Evolutionary conservation across 352 stramenopile genomes (phyloP), one percentile per base, ranked within the genome.

Genomic region (Globisporangium splendens): DNA sequence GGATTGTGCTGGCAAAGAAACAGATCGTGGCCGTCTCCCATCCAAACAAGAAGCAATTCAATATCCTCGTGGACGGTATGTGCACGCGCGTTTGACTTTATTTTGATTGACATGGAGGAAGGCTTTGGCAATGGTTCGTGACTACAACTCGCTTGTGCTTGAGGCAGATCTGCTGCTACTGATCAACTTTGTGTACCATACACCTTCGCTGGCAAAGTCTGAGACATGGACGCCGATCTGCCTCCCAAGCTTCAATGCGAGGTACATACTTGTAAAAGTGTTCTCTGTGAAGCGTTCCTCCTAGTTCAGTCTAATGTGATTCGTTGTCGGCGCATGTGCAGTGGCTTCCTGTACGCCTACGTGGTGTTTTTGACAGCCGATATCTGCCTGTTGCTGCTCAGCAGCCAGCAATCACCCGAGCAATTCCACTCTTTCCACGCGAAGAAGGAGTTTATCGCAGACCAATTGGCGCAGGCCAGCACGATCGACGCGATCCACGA

Each of bases 161-260:
- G 24, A 31, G 24, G 24, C 62, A 92, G 79, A 92, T 54, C 59
- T 92, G 35, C 24, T 86, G 24, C 60, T 92, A 21, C 57, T 92
- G 20, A 65, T 78, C 50, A 88, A 88, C 56, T 88, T 92, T 54
- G 69, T 92, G n/a, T 87, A 83, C 51, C 66, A 89, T 61, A 81
- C 77, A 20, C 75, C 78, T 41, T 87, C 77, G 42, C 70, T 92
- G 24, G 56, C 61, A 1, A 81, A 67, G 41, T 79, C 73, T 13
- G 82, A 92, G 66, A 88, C 82, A 8, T 92, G 82, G 79, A 89
- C 76, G 24, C 82, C 82, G 1, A 78, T 89, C 15, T 89, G 79
- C 43, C 65, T 91, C 17, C 67, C 79, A 7, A 66, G 68, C 22
- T 91, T 91, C 57, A 88, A 89, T 62, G 59, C 74, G 47, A 79